These are phyloP conservation scores for Saturnispora quitensis DNA, from an alignment of 805 yeast species.

Conservation along the genomic window DNA sequence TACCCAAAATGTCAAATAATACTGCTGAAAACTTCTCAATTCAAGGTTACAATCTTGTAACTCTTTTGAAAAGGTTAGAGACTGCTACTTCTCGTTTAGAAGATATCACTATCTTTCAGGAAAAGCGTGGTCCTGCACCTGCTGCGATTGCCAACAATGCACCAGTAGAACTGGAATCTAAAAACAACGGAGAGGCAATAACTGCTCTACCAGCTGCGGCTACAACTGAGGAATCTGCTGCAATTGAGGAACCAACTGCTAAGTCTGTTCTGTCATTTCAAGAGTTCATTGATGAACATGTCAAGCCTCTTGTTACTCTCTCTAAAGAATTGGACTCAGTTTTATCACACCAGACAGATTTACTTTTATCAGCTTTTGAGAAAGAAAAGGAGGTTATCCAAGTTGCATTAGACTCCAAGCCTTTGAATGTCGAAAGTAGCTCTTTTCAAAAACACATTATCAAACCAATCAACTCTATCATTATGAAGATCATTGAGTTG, in stretches of 20 bases:
- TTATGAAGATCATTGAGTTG: slow-evolving; percentile 47
- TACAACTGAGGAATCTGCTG: slow-evolving; percentile 6
- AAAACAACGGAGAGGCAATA: background rate
- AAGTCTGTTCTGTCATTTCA: slow-evolving; percentile 46
- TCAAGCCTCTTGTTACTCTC: slow-evolving; percentile 50
- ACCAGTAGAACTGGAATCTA: slow-evolving; percentile 4
- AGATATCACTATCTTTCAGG: slow-evolving; percentile 76
- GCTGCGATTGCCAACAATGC: slow-evolving; percentile 9
- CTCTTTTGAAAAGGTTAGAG: slow-evolving; percentile 72
- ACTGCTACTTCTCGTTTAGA: slow-evolving; percentile 91
- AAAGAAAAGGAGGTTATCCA: slow-evolving; percentile 51
- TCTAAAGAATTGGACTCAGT: slow-evolving; percentile 48
- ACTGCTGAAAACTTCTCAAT: slow-evolving; percentile 34
- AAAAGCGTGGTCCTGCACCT: slow-evolving; percentile 35
- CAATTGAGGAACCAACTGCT: slow-evolving; percentile 25
- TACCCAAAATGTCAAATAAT: slow-evolving; percentile 1
- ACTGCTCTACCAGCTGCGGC: slow-evolving; percentile 16
- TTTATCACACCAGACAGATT: slow-evolving; percentile 46
- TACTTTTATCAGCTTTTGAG: slow-evolving; percentile 44
- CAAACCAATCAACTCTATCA: slow-evolving; percentile 56
- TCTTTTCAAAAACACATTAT: slow-evolving; percentile 43
- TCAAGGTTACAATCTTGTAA: slow-evolving; percentile 82
- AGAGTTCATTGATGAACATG: slow-evolving; percentile 38
- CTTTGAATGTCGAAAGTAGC: slow-evolving; percentile 53
- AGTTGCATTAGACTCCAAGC: slow-evolving; percentile 50